phyloP scores from a whole-genome alignment of 805 yeast species.

The Metschnikowia kofuensis region DNA sequence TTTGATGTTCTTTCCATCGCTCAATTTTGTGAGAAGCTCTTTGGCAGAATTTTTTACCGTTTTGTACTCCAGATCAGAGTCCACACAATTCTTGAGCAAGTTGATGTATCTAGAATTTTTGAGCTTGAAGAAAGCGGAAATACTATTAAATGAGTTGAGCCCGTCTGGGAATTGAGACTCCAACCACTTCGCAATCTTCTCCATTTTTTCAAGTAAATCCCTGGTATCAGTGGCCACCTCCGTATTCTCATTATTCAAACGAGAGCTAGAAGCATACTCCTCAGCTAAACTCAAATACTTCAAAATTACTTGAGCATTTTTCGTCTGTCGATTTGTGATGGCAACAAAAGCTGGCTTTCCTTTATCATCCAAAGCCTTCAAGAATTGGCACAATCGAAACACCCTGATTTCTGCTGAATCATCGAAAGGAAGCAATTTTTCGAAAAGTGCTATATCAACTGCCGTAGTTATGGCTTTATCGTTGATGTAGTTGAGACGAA shows the following conservation, averaged over 20 bases:
- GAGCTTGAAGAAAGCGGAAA: constrained; percentile 51
- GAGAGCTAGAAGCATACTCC: constrained; percentile 20
- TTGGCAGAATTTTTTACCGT: constrained; percentile 59
- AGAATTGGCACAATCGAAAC: constrained; percentile 48
- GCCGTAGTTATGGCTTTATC: constrained; percentile 61
- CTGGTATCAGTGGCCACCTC: constrained; percentile 16
- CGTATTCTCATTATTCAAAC: constrained; percentile 22
- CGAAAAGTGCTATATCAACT: constrained; percentile 62
- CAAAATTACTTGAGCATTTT: constrained; percentile 48
- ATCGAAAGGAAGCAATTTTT: constrained; percentile 55
- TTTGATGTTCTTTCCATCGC: constrained; percentile 49
- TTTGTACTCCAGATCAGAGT: constrained; percentile 56
- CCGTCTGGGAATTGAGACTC: constrained; percentile 53
- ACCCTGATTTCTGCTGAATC: constrained; percentile 47
- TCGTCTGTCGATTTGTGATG: constrained; percentile 64
- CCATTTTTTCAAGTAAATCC: constrained; percentile 34
- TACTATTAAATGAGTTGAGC: constrained; percentile 44
- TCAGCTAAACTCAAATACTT: constrained; percentile 52
- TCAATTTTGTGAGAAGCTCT: constrained; percentile 57
- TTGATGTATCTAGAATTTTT: constrained; percentile 60
- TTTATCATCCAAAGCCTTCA: constrained; percentile 50
- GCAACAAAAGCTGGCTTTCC: constrained; percentile 67
- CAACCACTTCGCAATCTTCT: constrained; percentile 62
- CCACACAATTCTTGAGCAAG: constrained; percentile 51
- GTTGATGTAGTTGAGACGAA: constrained; percentile 71